Percentiles rank a stretch among this genome's conserved stretches.
phyloP scores from a whole-genome alignment of 2,329 filamentous ascomycete genomes.

The Raffaelea ambrosiae region DNA sequence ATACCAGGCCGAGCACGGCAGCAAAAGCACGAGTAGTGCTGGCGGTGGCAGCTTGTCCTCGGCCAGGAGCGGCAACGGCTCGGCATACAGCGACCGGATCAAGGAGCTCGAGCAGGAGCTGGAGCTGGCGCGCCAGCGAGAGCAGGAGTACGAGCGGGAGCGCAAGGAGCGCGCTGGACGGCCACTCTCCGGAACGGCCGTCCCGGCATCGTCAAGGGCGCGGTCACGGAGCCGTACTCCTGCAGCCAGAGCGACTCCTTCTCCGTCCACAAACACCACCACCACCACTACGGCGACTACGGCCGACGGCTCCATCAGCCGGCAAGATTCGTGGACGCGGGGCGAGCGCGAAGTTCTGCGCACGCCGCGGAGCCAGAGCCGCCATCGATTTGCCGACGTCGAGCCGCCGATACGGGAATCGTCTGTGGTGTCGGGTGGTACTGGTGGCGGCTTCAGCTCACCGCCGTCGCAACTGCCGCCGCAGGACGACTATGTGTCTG shows the following conservation, averaged over 20 bases:
- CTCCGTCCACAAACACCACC: neutral
- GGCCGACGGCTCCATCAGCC: constrained; percentile 19
- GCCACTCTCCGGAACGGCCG: constrained; percentile 14
- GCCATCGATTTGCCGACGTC: constrained; percentile 15
- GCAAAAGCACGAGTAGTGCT: constrained; percentile 40
- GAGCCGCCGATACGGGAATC: neutral
- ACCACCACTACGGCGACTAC: constrained; percentile 13
- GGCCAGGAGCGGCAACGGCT: constrained; percentile 20
- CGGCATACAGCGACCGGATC: constrained; percentile 57
- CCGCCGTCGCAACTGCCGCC: too few relatives aligned
- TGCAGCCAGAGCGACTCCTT: neutral
- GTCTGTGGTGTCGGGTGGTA: neutral
- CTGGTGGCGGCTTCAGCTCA: constrained; percentile 2
- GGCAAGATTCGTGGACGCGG: constrained; percentile 55
- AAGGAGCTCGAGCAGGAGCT: constrained; percentile 70
- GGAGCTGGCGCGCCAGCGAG: constrained; percentile 52
- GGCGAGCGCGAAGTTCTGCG: constrained; percentile 58
- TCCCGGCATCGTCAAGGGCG: neutral
- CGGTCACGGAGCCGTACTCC: neutral
- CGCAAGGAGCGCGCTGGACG: constrained; percentile 44
- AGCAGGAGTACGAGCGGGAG: constrained; percentile 53
- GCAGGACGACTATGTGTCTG: too few relatives aligned
- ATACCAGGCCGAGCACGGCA: constrained; percentile 72
- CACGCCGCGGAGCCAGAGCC: constrained; percentile 39
- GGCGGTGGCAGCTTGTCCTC: constrained; percentile 22